These are phyloP conservation scores for Emmonsia crescens DNA, from an alignment of 2,329 filamentous ascomycete genomes.

Conservation along the genomic window DNA sequence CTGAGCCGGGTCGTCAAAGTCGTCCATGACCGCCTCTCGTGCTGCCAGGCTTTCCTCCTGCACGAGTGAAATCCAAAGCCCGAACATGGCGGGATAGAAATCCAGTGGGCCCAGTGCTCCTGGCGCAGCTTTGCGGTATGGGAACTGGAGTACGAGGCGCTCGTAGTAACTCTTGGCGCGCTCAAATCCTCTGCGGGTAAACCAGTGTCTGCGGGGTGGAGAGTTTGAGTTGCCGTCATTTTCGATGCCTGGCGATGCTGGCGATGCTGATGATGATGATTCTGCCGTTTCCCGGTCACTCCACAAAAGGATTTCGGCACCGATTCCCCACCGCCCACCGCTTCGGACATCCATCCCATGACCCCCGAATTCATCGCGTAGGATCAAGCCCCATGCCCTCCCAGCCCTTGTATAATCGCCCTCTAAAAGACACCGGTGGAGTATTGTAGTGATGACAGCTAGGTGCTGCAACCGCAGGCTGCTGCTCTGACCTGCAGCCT, in stretches of 20 bases:
- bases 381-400: constrained; percentile 62
- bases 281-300: constrained; percentile 19
- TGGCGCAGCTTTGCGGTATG: constrained; percentile 53
- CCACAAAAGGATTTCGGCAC: constrained; percentile 71
- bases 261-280: background rate
- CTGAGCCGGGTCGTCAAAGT: constrained; percentile 14
- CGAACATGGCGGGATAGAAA: constrained; percentile 73
- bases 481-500: constrained; percentile 23
- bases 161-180: constrained; percentile 62
- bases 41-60: constrained; percentile 48
- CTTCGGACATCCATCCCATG: constrained; percentile 55
- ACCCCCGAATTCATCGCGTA: constrained; percentile 50
- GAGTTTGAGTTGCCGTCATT: background rate
- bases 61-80: constrained; percentile 67
- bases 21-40: constrained; percentile 30
- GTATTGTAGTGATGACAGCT: constrained; percentile 53
- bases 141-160: constrained; percentile 63
- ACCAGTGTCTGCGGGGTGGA: constrained; percentile 19
- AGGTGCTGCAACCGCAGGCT: constrained; percentile 46
- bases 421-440: constrained; percentile 61
- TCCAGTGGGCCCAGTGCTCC: constrained; percentile 54
- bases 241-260: no score
- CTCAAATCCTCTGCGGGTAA: constrained; percentile 42
- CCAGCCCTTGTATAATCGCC: constrained; percentile 62
- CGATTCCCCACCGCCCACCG: constrained; percentile 67